Evolutionary conservation across 2,329 filamentous ascomycete genomes (phyloP).

Genomic region (Cladosporium halotolerans): DNA sequence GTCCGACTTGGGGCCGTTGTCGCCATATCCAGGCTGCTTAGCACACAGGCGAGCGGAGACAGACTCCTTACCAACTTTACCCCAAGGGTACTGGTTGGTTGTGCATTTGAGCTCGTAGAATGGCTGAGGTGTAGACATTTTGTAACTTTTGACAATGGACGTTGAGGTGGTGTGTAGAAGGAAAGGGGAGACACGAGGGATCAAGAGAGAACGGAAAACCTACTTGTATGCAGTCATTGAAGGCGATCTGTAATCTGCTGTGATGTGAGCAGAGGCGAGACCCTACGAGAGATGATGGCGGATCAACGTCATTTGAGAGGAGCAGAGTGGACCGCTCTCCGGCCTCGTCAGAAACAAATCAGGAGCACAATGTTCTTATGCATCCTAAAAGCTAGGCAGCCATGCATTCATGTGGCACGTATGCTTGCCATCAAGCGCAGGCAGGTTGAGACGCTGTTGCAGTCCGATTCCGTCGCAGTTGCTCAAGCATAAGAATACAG

Average conservation of each 20-base stretch:
- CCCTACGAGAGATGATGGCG: conserved; percentile 4
- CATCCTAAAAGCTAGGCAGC: no score
- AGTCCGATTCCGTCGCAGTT: no score
- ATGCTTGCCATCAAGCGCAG: no score
- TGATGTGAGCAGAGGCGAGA: conserved; percentile 4
- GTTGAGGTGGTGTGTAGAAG: neutral
- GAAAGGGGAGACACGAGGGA: neutral
- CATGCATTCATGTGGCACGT: no score
- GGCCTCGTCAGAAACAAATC: neutral
- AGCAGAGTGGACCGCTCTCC: conserved; percentile 9
- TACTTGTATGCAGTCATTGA: conserved; percentile 1
- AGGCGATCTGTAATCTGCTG: no score
- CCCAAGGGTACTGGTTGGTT: conserved; percentile 63
- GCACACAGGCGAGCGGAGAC: conserved; percentile 57
- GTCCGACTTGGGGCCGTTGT: conserved; percentile 34
- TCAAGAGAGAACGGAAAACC: neutral
- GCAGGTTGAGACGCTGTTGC: no score
- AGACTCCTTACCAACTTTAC: conserved; percentile 60
- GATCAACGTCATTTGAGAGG: conserved; percentile 8
- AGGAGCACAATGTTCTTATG: no score
- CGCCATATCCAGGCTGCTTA: conserved; percentile 47
- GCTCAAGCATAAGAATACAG: no score
- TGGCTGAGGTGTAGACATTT: conserved; percentile 40
- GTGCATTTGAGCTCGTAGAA: conserved; percentile 50
- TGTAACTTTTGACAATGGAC: neutral